phyloP scores from a whole-genome alignment of 768 basidiomycete species.

The Chlorophyllum brunneum region DNA sequence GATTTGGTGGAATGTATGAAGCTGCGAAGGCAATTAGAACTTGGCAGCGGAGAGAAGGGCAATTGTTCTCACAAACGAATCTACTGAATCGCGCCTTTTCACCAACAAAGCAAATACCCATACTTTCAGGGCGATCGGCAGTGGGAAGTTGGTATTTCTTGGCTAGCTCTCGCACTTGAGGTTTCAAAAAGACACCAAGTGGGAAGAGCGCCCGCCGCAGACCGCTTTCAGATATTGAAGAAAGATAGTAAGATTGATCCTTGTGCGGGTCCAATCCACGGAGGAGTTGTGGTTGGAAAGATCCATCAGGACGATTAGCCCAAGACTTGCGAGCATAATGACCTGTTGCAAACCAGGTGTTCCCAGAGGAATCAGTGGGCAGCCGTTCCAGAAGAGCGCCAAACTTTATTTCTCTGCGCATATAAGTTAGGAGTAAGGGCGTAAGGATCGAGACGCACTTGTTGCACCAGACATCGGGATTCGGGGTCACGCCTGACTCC shows the following conservation, averaged over 20 bases:
- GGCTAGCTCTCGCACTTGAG: conserved; percentile 72
- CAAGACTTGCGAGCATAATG: conserved; percentile 82
- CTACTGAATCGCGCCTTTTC: conserved; percentile 66
- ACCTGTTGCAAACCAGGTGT: conserved; percentile 75
- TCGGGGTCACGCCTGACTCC: conserved; percentile 80
- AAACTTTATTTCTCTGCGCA: conserved; percentile 84
- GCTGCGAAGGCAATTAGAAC: conserved; percentile 39
- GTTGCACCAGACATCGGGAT: conserved; percentile 94
- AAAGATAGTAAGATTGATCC: conserved; percentile 92
- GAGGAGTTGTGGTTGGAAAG: conserved; percentile 47
- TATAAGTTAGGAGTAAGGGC: background rate
- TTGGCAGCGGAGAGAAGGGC: background rate
- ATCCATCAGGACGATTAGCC: conserved; percentile 18
- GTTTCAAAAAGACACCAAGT: conserved; percentile 61
- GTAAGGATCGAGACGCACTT: conserved; percentile 37
- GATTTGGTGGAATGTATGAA: conserved; percentile 67
- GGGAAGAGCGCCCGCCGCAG: conserved; percentile 78
- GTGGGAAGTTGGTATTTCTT: conserved; percentile 58
- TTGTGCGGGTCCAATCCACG: conserved; percentile 59
- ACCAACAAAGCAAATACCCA: conserved; percentile 95
- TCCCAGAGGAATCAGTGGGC: conserved; percentile 22
- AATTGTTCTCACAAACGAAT: conserved; percentile 60
- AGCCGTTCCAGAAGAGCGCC: conserved; percentile 73
- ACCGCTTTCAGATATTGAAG: conserved; percentile 65
- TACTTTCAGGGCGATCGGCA: conserved; percentile 77